Evolutionary conservation across 257 asterid species (phyloP).

Genomic region (Capsicum chinense): DNA sequence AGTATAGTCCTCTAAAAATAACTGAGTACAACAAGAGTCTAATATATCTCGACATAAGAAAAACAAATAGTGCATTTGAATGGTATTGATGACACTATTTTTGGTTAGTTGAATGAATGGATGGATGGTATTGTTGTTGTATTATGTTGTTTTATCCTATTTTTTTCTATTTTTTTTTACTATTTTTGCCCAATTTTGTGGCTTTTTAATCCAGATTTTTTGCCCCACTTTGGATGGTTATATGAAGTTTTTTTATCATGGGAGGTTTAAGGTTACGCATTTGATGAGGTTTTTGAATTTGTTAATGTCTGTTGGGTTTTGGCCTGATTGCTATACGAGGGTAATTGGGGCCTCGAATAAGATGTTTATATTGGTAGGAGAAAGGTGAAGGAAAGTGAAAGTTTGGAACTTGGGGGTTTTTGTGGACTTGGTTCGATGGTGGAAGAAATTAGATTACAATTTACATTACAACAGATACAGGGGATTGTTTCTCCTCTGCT

Average conservation of each 20-base stretch:
- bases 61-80: too few relatives aligned
- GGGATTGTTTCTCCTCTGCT: constrained; percentile 82
- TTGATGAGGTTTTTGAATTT: constrained; percentile 84
- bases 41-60: too few relatives aligned
- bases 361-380: constrained; percentile 70
- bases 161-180: too few relatives aligned
- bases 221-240: constrained; percentile 64
- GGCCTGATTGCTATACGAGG: constrained; percentile 74
- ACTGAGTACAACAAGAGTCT: too few relatives aligned
- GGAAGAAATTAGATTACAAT: constrained; percentile 69
- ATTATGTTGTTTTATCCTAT: too few relatives aligned
- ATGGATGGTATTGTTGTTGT: too few relatives aligned
- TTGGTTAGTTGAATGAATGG: too few relatives aligned
- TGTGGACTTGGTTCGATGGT: constrained; percentile 49
- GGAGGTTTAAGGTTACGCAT: constrained; percentile 77
- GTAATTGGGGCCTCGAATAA: constrained; percentile 85
- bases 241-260: constrained; percentile 83
- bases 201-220: too few relatives aligned
- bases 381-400: constrained; percentile 50
- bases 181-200: too few relatives aligned
- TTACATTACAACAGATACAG: constrained; percentile 75
- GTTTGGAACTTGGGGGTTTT: constrained; percentile 36
- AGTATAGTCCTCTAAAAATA: too few relatives aligned
- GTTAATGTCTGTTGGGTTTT: constrained; percentile 70
- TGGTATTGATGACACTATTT: too few relatives aligned